phyloP scores from a whole-genome alignment of 768 basidiomycete genomes.

The Tylopilus intermedius region DNA sequence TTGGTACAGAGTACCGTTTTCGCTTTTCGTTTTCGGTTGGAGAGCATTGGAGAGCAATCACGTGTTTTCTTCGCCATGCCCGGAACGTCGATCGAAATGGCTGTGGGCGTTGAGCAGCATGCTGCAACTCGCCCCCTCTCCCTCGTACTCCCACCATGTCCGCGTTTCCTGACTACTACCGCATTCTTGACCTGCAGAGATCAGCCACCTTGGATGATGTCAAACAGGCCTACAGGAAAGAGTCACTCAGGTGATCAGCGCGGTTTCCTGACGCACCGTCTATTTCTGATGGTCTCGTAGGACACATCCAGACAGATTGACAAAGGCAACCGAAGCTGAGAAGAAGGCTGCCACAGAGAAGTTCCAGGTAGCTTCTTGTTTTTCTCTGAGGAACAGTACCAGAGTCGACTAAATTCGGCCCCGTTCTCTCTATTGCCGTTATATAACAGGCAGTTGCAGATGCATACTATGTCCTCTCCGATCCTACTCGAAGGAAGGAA shows the following conservation, averaged over 20 bases:
- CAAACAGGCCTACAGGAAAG: conserved; percentile 71
- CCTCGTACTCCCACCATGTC: conserved; percentile 47
- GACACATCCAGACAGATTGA: conserved; percentile 85
- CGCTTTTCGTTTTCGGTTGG: not conserved
- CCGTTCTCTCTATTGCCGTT: not conserved
- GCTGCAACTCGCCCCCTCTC: conserved; percentile 6
- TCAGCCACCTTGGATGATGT: conserved; percentile 67
- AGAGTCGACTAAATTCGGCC: not conserved
- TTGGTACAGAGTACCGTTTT: not conserved
- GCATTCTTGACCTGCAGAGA: conserved; percentile 49
- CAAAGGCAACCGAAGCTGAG: conserved; percentile 65
- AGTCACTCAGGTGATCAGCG: conserved; percentile 57
- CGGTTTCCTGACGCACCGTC: not conserved
- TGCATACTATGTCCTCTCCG: conserved; percentile 90
- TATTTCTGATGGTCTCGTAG: conserved; percentile 36
- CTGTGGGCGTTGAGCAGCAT: conserved; percentile 11
- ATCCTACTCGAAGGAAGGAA: conserved; percentile 63
- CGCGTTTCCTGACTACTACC: conserved; percentile 77
- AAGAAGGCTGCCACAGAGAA: conserved; percentile 72
- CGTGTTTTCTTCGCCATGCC: not conserved
- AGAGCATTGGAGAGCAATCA: conserved; percentile 2
- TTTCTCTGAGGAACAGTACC: not conserved
- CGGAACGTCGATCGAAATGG: conserved; percentile 3
- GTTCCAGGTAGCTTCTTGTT: conserved; percentile 60
- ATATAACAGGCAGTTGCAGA: conserved; percentile 68